Evolutionary conservation across 139 green algal species (phyloP), one percentile per base, ranked within the genome.

Genomic region (Volvox africanus): DNA sequence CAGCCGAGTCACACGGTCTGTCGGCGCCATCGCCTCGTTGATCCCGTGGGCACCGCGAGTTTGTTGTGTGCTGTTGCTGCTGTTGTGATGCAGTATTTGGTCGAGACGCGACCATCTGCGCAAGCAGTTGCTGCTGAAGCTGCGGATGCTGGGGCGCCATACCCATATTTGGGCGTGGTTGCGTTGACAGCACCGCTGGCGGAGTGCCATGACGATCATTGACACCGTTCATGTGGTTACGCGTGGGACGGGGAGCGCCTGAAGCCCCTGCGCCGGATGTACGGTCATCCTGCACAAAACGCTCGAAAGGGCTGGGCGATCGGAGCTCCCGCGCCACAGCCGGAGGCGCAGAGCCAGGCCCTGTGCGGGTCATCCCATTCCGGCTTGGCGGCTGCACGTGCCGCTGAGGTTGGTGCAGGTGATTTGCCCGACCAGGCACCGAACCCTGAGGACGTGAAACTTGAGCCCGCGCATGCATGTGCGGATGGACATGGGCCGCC

Each of bases 281-380:
- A 50, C 61, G 20, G 37, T 90, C 86, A 6, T 61, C 30, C 11
- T 76, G 35, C 2, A 90, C 18, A 55, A 61, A 37, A 33, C 86
- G 86, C 30, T 90, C 86, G 61, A 90, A 83, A 32, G 86, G 86
- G 73, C 71, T 84, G 50, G 86, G 86, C 30, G 86, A 90, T 2
- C 86, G 86, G 33, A 90, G 55, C 73, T 81, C 33, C 16, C 37
- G 36, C 0, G 26, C 50, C 50, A 77, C 9, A 0, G 44, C 84
- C 1, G 67, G 26, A 16, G 50, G 80, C 50, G n/a, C 81, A 76
- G 61, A 32, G 12, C n/a, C 80, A 67, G 26, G 20, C 32, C 26
- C 80, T 75, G 14, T n/a, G 32, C 61, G 30, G 61, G 1, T 14
- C 13, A 28, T 20, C 24, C 55, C 28, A n/a, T 21, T 76, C 55